Evolutionary conservation across 192 early-diverging fungal species (phyloP).

Genomic region (Backusella westeae): DNA sequence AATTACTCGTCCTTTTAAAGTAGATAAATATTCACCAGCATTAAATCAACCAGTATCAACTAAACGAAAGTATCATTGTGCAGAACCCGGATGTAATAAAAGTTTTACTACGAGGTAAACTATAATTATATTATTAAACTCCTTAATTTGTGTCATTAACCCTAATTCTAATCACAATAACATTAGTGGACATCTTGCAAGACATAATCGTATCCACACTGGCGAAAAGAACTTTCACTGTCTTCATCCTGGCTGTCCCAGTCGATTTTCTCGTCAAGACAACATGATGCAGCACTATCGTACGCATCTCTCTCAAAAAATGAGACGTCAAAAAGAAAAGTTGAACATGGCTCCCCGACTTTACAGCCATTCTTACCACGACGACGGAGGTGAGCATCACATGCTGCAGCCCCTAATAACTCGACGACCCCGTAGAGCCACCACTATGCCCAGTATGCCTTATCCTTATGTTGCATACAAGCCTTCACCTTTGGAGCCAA

Average conservation of each 20-base stretch:
- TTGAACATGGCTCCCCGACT: conserved; percentile 8
- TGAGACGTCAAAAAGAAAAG: conserved; percentile 43
- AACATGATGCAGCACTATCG: conserved; percentile 90
- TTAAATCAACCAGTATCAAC: conserved; percentile 2
- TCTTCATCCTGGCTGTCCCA: conserved; percentile 63
- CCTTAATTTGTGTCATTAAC: conserved; percentile 8
- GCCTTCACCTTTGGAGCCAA: background rate
- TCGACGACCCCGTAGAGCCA: conserved; percentile 13
- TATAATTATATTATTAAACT: background rate
- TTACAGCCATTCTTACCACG: conserved; percentile 14
- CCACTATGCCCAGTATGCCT: conserved; percentile 16
- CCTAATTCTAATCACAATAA: background rate
- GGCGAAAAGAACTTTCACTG: conserved; percentile 80
- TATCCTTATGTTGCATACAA: conserved; percentile 13
- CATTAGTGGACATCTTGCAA: conserved; percentile 72
- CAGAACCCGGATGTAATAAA: conserved; percentile 62
- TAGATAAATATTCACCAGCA: background rate
- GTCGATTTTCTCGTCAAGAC: conserved; percentile 78
- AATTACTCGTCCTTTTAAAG: conserved; percentile 4
- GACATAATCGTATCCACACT: conserved; percentile 80
- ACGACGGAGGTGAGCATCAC: conserved; percentile 9
- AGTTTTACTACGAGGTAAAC: conserved; percentile 73
- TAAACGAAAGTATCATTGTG: conserved; percentile 67
- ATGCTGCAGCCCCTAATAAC: conserved; percentile 13
- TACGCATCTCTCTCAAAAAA: conserved; percentile 70